Percentiles rank a stretch among this genome's conserved stretches.
Conservation (phyloP, 2,329 filamentous ascomycete species). For the Colletotrichum karsti region DNA sequence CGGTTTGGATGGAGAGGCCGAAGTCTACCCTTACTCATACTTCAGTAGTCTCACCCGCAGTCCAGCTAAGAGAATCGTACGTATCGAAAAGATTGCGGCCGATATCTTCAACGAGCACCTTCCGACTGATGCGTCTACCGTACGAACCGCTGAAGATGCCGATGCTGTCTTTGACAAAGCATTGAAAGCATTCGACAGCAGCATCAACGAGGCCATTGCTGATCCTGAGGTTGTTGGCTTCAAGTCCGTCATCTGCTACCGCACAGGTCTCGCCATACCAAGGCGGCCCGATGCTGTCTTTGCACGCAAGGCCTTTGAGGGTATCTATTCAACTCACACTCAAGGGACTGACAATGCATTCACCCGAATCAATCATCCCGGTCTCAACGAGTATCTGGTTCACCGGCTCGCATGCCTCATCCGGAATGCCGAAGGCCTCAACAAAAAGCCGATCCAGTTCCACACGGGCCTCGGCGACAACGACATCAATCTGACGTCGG, state of each 20-base stretch:
- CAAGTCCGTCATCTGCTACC: conserved; percentile 86
- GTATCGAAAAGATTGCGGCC: conserved; percentile 78
- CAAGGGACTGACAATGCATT: conserved; percentile 40
- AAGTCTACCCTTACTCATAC: conserved; percentile 68
- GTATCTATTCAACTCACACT: conserved; percentile 41
- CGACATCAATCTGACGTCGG: conserved; percentile 74
- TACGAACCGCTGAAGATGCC: conserved; percentile 28
- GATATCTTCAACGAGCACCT: conserved; percentile 62
- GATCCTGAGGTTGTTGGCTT: conserved; percentile 79
- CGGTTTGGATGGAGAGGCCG: conserved; percentile 62
- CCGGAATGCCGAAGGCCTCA: conserved; percentile 46
- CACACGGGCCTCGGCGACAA: conserved; percentile 86
- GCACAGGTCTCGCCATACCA: conserved; percentile 74
- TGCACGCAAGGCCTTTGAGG: conserved; percentile 46
- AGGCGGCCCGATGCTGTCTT: conserved; percentile 49
- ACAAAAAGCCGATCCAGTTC: conserved; percentile 81
- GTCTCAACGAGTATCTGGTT: conserved; percentile 76
- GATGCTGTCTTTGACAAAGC: conserved; percentile 42
- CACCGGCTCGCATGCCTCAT: conserved; percentile 70
- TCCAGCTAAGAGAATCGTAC: conserved; percentile 76
- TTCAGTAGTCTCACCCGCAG: conserved; percentile 72
- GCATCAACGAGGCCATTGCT: conserved; percentile 64
- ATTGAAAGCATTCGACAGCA: conserved; percentile 46
- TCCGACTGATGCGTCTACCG: conserved; percentile 36
- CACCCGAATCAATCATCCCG: conserved; percentile 67